These are phyloP conservation scores for Actinomortierella wolfii DNA, from an alignment of 371 early-diverging fungal species.

Conservation along the genomic window DNA sequence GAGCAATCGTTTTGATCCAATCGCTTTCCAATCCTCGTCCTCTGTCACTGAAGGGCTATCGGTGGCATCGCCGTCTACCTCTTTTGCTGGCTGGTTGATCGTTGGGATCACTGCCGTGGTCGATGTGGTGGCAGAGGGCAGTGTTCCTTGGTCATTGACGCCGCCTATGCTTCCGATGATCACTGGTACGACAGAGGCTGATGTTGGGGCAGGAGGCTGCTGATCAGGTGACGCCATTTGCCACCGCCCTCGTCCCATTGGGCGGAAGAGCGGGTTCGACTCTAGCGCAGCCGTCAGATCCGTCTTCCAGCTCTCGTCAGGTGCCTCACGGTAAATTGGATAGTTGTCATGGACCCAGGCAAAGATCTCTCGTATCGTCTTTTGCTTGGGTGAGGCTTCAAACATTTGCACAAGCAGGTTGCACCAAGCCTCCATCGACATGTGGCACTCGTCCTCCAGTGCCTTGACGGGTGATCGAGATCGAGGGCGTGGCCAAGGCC, in stretches of 20 bases:
- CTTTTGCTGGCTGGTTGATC: conserved; percentile 20
- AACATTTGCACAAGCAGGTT: conserved; percentile 47
- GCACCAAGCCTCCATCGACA: conserved; percentile 49
- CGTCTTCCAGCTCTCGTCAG: conserved; percentile 44
- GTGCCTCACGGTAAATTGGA: conserved; percentile 44
- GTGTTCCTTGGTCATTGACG: too few species aligned
- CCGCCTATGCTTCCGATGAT: too few species aligned
- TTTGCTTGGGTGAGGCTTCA: conserved; percentile 48
- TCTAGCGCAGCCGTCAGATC: conserved; percentile 43
- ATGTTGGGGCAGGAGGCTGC: too few species aligned
- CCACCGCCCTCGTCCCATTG: conserved; percentile 49
- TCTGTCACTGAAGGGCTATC: conserved; percentile 47
- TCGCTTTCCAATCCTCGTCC: conserved; percentile 48
- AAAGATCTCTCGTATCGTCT: conserved; percentile 47
- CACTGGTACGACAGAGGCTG: too few species aligned
- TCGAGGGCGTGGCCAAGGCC: conserved; percentile 23
- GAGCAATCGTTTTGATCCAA: conserved; percentile 40
- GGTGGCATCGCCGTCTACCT: conserved; percentile 29
- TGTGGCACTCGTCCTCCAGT: conserved; percentile 44
- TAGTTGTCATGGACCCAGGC: conserved; percentile 48
- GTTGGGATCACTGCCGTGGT: conserved; percentile 11
- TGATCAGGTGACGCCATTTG: conserved; percentile 25
- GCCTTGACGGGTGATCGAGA: conserved; percentile 24
- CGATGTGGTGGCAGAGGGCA: not conserved
- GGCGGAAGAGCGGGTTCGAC: conserved; percentile 42